Percentiles rank a stretch among this genome's conserved stretches.
Evolutionary conservation across 1,284 basidiomycete species (phyloP).

Genomic region (Ustilago cynodontis): DNA sequence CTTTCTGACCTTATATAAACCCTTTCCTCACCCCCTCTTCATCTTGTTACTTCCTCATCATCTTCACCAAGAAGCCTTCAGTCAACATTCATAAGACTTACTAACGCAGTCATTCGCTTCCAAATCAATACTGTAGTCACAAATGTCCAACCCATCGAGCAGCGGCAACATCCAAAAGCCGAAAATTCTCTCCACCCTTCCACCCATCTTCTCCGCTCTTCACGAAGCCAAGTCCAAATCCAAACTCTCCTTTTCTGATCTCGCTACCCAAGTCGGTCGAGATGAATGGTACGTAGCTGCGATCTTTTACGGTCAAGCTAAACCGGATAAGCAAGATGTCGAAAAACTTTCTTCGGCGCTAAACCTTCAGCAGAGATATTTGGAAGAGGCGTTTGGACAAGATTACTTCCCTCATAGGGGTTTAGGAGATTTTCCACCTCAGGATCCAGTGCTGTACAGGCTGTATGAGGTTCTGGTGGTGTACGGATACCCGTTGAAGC

Average conservation of each 20-base stretch:
- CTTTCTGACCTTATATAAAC: background rate
- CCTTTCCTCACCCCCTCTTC: background rate
- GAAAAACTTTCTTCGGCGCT: conserved; percentile 46
- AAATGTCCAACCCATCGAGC: conserved; percentile 6
- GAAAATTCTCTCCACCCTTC: conserved; percentile 51
- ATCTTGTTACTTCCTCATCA: background rate
- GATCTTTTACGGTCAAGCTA: conserved; percentile 67
- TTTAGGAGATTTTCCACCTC: conserved; percentile 58
- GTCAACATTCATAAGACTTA: background rate
- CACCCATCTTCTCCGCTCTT: conserved; percentile 50
- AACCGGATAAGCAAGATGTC: conserved; percentile 55
- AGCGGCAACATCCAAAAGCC: conserved; percentile 39
- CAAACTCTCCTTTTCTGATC: conserved; percentile 55
- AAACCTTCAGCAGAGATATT: conserved; percentile 35
- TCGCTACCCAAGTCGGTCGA: conserved; percentile 53
- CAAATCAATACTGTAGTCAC: no score
- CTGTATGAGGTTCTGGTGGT: conserved; percentile 59
- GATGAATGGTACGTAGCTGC: conserved; percentile 63
- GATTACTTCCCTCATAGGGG: conserved; percentile 60
- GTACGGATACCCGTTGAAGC: conserved; percentile 63
- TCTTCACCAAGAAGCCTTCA: background rate
- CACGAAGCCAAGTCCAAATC: conserved; percentile 54
- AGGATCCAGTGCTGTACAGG: conserved; percentile 53
- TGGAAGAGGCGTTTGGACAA: conserved; percentile 51
- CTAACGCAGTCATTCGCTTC: no score